Conservation (phyloP, 192 early-diverging fungal genomes). For the Jimgerdemannia flammicorona region DNA sequence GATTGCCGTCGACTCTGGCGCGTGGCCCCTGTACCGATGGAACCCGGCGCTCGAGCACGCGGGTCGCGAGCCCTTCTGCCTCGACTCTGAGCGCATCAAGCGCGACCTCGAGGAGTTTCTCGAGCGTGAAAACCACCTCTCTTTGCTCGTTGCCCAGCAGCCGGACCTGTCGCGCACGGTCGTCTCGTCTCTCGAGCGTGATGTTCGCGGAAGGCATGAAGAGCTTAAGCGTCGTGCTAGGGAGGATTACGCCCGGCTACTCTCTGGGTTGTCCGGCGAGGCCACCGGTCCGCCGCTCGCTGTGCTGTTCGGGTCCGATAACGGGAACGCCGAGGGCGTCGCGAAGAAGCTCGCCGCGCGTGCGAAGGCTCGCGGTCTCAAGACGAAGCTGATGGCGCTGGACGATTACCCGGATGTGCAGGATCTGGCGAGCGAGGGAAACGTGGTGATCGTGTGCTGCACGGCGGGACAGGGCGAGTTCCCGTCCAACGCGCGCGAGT, state of each 20-base stretch:
- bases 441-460: conserved; percentile 73
- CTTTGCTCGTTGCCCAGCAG: conserved; percentile 65
- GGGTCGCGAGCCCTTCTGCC: conserved; percentile 58
- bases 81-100: conserved; percentile 78
- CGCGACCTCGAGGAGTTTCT: conserved; percentile 78
- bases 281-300: conserved; percentile 72
- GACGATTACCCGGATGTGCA: conserved; percentile 77
- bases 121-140: conserved; percentile 78
- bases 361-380: conserved; percentile 82
- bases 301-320: conserved; percentile 90
- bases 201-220: conserved; percentile 56
- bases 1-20: conserved; percentile 81
- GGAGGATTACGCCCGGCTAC: conserved; percentile 62
- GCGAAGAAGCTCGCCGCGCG: conserved; percentile 80
- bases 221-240: conserved; percentile 60
- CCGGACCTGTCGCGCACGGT: conserved; percentile 55
- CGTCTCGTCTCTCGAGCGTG: conserved; percentile 62
- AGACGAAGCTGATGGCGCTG: conserved; percentile 72
- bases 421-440: conserved; percentile 72
- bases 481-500: conserved; percentile 86
- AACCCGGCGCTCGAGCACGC: conserved; percentile 64
- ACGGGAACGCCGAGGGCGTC: conserved; percentile 79
- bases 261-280: conserved; percentile 55
- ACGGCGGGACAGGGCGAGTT: conserved; percentile 98
- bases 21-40: conserved; percentile 96